These are phyloP conservation scores for Hypoxylon fuscum DNA, from an alignment of 495 filamentous ascomycete species.

Conservation along the genomic window DNA sequence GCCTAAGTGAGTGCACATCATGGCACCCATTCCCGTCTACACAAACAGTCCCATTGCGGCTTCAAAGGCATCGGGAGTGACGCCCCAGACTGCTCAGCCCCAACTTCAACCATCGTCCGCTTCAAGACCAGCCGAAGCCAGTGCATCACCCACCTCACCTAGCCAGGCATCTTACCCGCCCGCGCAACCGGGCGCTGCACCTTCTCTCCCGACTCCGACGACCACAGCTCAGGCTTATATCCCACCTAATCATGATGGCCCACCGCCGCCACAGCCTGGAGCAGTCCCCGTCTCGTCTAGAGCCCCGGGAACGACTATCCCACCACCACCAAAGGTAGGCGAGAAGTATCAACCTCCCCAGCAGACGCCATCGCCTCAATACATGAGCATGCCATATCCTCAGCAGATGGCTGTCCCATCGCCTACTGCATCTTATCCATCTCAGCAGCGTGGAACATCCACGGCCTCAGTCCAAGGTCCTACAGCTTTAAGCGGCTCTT, in stretches of 20 bases:
- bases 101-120: slow-evolving; percentile 3
- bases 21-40: slow-evolving; percentile 69
- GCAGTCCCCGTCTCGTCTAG: slow-evolving; percentile 52
- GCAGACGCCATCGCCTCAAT: slow-evolving; percentile 38
- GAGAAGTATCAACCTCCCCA: slow-evolving; percentile 50
- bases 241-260: slow-evolving; percentile 43
- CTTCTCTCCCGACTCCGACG: slow-evolving; percentile 50
- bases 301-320: slow-evolving; percentile 43
- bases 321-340: slow-evolving; percentile 66
- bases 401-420: slow-evolving; percentile 55
- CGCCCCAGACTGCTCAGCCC: slow-evolving; percentile 58
- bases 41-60: slow-evolving; percentile 66
- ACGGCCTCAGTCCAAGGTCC: slow-evolving; percentile 36
- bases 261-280: slow-evolving; percentile 71
- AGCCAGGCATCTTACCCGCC: slow-evolving; percentile 49
- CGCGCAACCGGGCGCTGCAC: slow-evolving; percentile 55
- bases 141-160: slow-evolving; percentile 50
- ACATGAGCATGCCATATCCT: slow-evolving; percentile 46
- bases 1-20: slow-evolving; percentile 43
- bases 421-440: slow-evolving; percentile 42
- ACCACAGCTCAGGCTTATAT: slow-evolving; percentile 34
- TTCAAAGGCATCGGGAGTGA: slow-evolving; percentile 59
- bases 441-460: slow-evolving; percentile 49
- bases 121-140: slow-evolving; percentile 40
- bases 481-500: slow-evolving; percentile 24